phyloP scores from a whole-genome alignment of 75 land plant species.

The Picea glauca region DNA sequence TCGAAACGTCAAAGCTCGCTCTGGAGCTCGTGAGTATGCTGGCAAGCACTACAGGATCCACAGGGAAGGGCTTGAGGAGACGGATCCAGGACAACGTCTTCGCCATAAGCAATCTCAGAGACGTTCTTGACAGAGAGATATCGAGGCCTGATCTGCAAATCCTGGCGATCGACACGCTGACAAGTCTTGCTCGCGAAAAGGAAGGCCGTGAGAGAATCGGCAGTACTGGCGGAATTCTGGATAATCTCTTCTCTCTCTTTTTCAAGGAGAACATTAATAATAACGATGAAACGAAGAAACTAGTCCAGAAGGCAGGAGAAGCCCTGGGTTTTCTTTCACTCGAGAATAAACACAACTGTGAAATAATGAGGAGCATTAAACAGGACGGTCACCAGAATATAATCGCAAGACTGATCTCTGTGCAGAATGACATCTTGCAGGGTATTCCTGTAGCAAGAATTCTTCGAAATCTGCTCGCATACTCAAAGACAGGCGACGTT shows the following conservation, averaged over 20 bases:
- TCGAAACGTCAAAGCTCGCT: too few relatives aligned
- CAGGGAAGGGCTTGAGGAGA: conserved; percentile 51
- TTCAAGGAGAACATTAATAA: conserved; percentile 27
- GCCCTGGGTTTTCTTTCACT: too few relatives aligned
- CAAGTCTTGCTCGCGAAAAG: conserved; percentile 55
- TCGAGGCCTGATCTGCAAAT: conserved; percentile 40
- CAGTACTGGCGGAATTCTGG: conserved; percentile 69
- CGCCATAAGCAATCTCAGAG: conserved; percentile 60
- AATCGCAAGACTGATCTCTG: conserved; percentile 20
- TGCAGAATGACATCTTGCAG: conserved; percentile 31
- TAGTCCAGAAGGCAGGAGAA: conserved; percentile 58
- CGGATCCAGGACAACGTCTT: conserved; percentile 68
- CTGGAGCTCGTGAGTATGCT: conserved; percentile 61
- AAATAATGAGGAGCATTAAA: conserved; percentile 14
- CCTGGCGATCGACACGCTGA: too few relatives aligned
- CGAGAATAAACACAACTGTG: too few relatives aligned
- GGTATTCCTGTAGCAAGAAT: conserved; percentile 47
- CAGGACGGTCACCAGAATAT: background rate
- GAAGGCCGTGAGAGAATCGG: conserved; percentile 63
- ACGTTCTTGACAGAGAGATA: conserved; percentile 16
- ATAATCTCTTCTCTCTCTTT: conserved; percentile 47
- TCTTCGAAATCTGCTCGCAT: too few relatives aligned
- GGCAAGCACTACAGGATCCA: too few relatives aligned
- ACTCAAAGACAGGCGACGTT: conserved; percentile 19
- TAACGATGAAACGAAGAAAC: conserved; percentile 12